A percentile compares a stretch with the other conserved stretches of the same genome.
Conservation (phyloP, 768 basidiomycete species). For the Hydnum rufescens region DNA sequence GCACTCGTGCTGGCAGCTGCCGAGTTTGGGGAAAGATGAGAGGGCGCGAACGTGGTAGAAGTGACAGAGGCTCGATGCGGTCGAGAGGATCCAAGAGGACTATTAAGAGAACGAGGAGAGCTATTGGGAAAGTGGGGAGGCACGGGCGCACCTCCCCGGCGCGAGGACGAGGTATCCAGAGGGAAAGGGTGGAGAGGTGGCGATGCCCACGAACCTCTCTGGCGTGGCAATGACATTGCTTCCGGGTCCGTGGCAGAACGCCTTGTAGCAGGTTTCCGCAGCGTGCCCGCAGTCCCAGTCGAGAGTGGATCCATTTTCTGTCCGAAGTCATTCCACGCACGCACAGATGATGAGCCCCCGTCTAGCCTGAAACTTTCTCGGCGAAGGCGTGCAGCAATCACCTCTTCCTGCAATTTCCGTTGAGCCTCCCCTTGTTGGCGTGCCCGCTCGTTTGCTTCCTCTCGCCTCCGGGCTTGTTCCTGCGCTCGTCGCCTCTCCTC, state of each 20-base stretch:
- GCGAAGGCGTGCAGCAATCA: background rate
- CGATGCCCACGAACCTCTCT: background rate
- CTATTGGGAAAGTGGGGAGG: background rate
- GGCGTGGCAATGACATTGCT: background rate
- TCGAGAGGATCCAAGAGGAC: background rate
- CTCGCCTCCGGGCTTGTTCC: background rate
- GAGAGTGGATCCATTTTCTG: background rate
- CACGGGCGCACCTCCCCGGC: background rate
- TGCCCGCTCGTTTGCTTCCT: background rate
- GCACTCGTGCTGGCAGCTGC: background rate
- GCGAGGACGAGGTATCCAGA: background rate
- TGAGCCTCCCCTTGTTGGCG: background rate
- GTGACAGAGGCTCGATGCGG: background rate
- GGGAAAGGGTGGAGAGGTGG: background rate
- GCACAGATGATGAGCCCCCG: background rate
- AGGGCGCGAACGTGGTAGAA: background rate
- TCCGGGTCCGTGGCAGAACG: background rate
- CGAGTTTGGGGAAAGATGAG: background rate
- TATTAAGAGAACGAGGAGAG: background rate
- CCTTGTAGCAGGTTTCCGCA: background rate
- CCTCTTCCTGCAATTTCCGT: constrained; percentile 1
- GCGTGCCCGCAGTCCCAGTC: background rate
- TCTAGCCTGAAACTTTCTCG: background rate
- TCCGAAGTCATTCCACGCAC: background rate
- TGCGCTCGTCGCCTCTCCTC: background rate